Evolutionary conservation across 805 yeast species (phyloP), one percentile per base, ranked within the genome.

Genomic region (Candida coquimbonensis): DNA sequence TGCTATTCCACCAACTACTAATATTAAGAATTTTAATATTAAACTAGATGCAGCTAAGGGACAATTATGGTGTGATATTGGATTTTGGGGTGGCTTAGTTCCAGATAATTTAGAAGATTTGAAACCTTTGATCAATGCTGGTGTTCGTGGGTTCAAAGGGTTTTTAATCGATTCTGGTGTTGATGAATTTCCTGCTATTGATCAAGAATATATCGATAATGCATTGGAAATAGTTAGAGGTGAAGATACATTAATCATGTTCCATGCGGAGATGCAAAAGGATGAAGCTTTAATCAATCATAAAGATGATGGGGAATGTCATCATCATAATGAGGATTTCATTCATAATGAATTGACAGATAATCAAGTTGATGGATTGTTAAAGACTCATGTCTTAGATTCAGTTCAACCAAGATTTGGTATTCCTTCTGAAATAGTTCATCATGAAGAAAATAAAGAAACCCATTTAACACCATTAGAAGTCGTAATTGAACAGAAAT

Each of bases 1-100:
- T 64, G 96, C 96, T 4, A 81, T 90, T 40, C 98, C 98, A 0
- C 97, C 98, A 29, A 90, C 97, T 0, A 91, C 97, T 1, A 87
- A 84, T 1, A 67, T 90, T 13, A 77, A 75, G 47, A 87, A 90
- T 63, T 78, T 90, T 60, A 72, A 84, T 50, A 67, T 77, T 52
- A 90, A 90, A 61, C 70, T 88, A 49, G 69, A 74, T 17, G 96
- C 96, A 1, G 95, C 96, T 1, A 64, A 70, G 50, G 83, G 80
- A 45, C 84, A 90, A 64, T 75, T 87, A 47, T 90, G 95, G 95
- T 93, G 87, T 32, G 96, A 90, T 61, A 87, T 85, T 8, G 97
- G 89, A 0, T 89, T 91, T 62, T 91, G 97, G 97, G 98, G 97
- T 43, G 98, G 97, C 1, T 69, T 90, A 49, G 78, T 90, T 36